Base-by-base conservation (phyloP, 495 filamentous ascomycete species). In the Entonaema liquescens region DNA sequence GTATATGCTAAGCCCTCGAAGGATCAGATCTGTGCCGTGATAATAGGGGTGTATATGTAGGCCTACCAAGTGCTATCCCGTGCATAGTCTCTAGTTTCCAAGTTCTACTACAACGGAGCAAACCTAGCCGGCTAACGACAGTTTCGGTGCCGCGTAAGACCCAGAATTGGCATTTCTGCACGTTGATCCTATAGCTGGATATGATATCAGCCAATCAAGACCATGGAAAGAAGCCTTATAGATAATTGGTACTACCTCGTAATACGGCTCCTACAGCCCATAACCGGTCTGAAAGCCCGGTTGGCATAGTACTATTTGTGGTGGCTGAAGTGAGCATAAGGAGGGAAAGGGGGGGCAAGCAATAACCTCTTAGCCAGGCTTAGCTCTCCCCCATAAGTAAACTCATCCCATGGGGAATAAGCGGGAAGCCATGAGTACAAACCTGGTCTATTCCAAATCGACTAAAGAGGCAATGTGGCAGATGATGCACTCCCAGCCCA, bases 261-360 rank as follows among this genome's bases (percentile, higher is more conserved):
- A 12, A 5, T 26, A 50, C 13, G 47, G 21, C 12, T 26, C 15
- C 9, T 2, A 1, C 12, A 26, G 3, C 21, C 47, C 25, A 50
- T 50, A 25, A 23, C 21, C 47, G 9, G 8, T 21, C 47, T 50
- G 9, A 11, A 17, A 19, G 9, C 26, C 25, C 25, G 13, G 47
- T 25, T 23, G 47, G 19, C 23, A 12, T 50, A 26, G 47, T 28
- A 50, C 2, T 5, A 28, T 2, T 28, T 17, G 52, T 17, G 62
- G 62, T 65, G 62, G 62, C 62, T 56, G 26, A 57, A 17, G 52
- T 28, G 47, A 29, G 38, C 36, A n/a, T 47, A 7, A 38, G 42
- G 49, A 33, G 28, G 49, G 44, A 49, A 44, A 35, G 28, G 9
- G 26, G 17, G 52, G 35, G 23, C 1, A 5, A 13, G 23, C 21